Conservation (phyloP, 768 basidiomycete genomes). For the Podaxis sp. region DNA sequence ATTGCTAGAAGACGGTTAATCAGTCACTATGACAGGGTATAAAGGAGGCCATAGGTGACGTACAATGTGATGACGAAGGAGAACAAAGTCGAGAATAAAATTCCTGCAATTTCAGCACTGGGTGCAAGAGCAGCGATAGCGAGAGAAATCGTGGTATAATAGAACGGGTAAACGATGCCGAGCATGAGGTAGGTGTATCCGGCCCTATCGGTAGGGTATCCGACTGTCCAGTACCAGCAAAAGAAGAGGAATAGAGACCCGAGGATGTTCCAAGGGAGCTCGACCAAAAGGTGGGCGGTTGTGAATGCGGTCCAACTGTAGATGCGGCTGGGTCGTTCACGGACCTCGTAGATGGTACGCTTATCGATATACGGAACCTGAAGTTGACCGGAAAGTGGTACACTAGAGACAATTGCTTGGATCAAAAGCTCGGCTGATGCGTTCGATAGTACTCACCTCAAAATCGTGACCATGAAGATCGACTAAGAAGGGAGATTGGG, state of each 20-base stretch:
- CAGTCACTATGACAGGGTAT: background rate
- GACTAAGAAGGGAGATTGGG: conserved; percentile 29
- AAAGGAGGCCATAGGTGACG: conserved; percentile 23
- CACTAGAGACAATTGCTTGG: conserved; percentile 24
- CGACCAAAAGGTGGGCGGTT: conserved; percentile 54
- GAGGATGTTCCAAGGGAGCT: conserved; percentile 62
- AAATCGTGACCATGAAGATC: conserved; percentile 56
- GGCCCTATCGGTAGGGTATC: conserved; percentile 50
- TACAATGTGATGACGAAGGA: conserved; percentile 63
- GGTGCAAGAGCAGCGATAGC: conserved; percentile 62
- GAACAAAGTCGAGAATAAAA: conserved; percentile 59
- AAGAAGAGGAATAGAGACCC: conserved; percentile 60
- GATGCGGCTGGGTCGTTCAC: conserved; percentile 66
- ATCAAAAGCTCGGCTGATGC: background rate
- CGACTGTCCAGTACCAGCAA: conserved; percentile 73
- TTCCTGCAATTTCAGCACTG: conserved; percentile 54
- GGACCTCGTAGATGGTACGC: conserved; percentile 63
- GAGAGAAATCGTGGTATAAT: conserved; percentile 61
- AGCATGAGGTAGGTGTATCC: conserved; percentile 62
- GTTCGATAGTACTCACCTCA: conserved; percentile 24
- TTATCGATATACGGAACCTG: conserved; percentile 60
- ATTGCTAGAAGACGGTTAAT: conserved; percentile 35
- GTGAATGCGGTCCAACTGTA: conserved; percentile 65
- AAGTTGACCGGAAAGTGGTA: conserved; percentile 61
- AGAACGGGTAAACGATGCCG: conserved; percentile 54